phyloP scores from a whole-genome alignment of 75 land plant genomes.

The Larix kaempferi region DNA sequence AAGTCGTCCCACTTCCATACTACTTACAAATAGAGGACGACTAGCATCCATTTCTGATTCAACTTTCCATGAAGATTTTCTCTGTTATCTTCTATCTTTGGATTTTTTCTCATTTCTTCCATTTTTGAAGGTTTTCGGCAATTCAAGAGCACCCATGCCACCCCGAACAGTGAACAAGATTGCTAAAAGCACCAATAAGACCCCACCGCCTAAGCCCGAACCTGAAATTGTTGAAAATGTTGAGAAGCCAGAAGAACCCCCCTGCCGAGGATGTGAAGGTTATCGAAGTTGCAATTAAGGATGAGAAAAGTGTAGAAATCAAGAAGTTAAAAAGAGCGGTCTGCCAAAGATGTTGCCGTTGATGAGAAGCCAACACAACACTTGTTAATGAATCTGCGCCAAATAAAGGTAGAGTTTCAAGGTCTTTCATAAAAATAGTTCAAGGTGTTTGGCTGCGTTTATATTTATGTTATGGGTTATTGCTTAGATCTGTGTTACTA shows the following conservation, averaged over 20 bases:
- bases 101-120: no score
- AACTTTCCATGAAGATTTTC: no score
- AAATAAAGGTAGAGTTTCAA: not conserved
- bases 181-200: not conserved
- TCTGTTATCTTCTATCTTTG: no score
- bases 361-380: not conserved
- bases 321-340: not conserved
- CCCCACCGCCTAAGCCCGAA: not conserved
- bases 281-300: not conserved
- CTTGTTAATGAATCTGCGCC: not conserved
- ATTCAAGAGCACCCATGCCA: not conserved
- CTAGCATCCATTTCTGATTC: no score
- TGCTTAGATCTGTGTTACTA: no score
- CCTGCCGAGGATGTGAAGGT: not conserved
- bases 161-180: slow-evolving; percentile 1
- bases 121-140: no score
- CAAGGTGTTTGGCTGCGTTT: no score
- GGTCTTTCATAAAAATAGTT: no score
- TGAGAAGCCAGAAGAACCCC: not conserved
- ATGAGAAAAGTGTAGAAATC: no score
- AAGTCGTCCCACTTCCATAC: no score
- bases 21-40: no score
- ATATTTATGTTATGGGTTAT: no score
- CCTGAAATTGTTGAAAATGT: not conserved
- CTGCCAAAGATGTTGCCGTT: not conserved